Evolutionary conservation across 2,329 filamentous ascomycete species (phyloP).

Genomic region (Aspergillus fumigatiaffinis): DNA sequence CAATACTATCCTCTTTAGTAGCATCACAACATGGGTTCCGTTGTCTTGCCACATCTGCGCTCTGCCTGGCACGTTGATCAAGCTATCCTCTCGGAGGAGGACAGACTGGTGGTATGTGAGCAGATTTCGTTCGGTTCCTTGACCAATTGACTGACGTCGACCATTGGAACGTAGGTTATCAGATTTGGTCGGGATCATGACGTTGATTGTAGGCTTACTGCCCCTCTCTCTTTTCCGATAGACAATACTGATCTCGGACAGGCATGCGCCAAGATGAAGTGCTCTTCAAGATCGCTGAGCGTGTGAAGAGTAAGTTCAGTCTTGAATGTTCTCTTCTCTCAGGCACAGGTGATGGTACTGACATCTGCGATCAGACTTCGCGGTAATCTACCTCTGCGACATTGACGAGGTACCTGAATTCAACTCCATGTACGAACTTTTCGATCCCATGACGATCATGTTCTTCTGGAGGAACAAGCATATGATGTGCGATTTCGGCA

Average conservation of each 20-base stretch:
- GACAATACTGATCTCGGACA: constrained; percentile 20
- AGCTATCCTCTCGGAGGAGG: constrained; percentile 85
- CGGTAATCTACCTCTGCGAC: constrained; percentile 84
- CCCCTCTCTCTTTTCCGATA: background rate
- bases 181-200: constrained; percentile 87
- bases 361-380: constrained; percentile 29
- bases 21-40: constrained; percentile 63
- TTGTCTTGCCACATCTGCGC: constrained; percentile 84
- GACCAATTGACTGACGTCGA: background rate
- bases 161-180: constrained; percentile 60
- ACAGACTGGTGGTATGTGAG: constrained; percentile 58
- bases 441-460: constrained; percentile 87
- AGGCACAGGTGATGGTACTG: background rate
- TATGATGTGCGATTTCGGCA: constrained; percentile 89
- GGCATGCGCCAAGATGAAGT: constrained; percentile 83
- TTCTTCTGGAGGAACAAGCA: constrained; percentile 74
- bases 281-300: constrained; percentile 88
- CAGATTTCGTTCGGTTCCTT: background rate
- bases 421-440: constrained; percentile 91
- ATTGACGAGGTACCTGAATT: constrained; percentile 88
- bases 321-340: background rate
- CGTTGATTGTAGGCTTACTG: constrained; percentile 55
- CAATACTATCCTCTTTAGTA: background rate
- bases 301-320: constrained; percentile 63
- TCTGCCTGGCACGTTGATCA: constrained; percentile 99